Evolutionary conservation across 1,139 yeast genomes (phyloP).

Genomic region (Scheffersomyces quercinus): DNA sequence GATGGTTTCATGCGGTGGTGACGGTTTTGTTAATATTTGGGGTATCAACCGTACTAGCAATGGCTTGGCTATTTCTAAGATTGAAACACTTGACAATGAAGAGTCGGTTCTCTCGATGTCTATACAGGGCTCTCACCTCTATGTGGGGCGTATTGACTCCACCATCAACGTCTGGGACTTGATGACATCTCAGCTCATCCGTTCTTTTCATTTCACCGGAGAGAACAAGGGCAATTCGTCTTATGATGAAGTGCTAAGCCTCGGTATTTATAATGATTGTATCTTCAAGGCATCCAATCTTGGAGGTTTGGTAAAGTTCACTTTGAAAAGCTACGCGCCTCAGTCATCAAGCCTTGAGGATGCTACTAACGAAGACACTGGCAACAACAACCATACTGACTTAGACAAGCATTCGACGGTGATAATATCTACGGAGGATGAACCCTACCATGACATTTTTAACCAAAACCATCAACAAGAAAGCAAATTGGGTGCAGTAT

Average conservation of each 20-base stretch:
- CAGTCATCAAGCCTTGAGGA: not conserved
- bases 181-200: conserved; percentile 70
- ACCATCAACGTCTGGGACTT: conserved; percentile 80
- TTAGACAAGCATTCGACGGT: conserved; percentile 11
- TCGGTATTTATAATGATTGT: conserved; percentile 52
- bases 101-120: conserved; percentile 72
- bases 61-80: conserved; percentile 16
- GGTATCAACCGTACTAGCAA: conserved; percentile 19
- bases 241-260: conserved; percentile 35
- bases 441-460: conserved; percentile 14
- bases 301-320: conserved; percentile 56
- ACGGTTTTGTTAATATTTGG: conserved; percentile 85
- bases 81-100: conserved; percentile 58
- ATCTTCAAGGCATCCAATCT: conserved; percentile 55
- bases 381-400: conserved; percentile 9
- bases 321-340: conserved; percentile 31
- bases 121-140: conserved; percentile 62
- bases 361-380: conserved; percentile 7
- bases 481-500: conserved; percentile 19
- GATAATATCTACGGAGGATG: conserved; percentile 17
- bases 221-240: conserved; percentile 5
- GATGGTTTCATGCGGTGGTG: conserved; percentile 75
- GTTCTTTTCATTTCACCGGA: conserved; percentile 50
- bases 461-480: conserved; percentile 11
- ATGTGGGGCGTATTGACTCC: conserved; percentile 78